Percentiles rank a stretch among this genome's conserved stretches.
These are phyloP conservation scores for Fusarium pininemorale DNA, from an alignment of 2,329 filamentous ascomycete genomes.

Conservation along the genomic window DNA sequence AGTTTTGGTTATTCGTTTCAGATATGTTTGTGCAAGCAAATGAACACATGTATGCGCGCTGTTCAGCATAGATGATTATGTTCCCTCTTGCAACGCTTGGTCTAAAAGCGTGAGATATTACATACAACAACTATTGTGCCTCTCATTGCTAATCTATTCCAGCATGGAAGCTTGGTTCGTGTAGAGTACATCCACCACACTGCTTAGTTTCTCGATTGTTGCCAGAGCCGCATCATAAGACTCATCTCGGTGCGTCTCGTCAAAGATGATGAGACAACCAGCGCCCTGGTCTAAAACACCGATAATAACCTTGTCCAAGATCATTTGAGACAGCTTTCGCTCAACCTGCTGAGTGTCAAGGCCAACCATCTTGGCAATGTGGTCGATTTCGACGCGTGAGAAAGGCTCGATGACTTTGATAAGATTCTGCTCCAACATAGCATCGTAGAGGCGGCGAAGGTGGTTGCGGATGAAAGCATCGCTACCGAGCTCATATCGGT, in stretches of 20 bases:
- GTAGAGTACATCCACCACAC: conserved; percentile 96
- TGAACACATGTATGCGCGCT: conserved; percentile 19
- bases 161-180: conserved; percentile 96
- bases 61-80: conserved; percentile 37
- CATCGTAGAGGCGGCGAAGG: conserved; percentile 93
- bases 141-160: conserved; percentile 66
- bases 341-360: conserved; percentile 97
- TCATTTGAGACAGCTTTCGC: conserved; percentile 99
- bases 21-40: conserved; percentile 6
- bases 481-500: conserved; percentile 91
- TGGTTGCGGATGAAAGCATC: conserved; percentile 98
- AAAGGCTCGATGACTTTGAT: conserved; percentile 99
- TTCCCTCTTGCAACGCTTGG: conserved; percentile 44
- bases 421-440: conserved; percentile 98
- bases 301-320: conserved; percentile 98
- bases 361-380: conserved; percentile 97
- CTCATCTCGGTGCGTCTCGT: conserved; percentile 92
- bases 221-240: conserved; percentile 93
- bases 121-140: conserved; percentile 40
- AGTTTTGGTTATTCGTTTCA: conserved; percentile 6
- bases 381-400: conserved; percentile 93
- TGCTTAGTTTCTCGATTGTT: conserved; percentile 96
- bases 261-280: conserved; percentile 96
- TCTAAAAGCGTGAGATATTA: conserved; percentile 45
- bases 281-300: conserved; percentile 96